Conservation (phyloP, 768 basidiomycete genomes). For the Obba rivulosa region DNA sequence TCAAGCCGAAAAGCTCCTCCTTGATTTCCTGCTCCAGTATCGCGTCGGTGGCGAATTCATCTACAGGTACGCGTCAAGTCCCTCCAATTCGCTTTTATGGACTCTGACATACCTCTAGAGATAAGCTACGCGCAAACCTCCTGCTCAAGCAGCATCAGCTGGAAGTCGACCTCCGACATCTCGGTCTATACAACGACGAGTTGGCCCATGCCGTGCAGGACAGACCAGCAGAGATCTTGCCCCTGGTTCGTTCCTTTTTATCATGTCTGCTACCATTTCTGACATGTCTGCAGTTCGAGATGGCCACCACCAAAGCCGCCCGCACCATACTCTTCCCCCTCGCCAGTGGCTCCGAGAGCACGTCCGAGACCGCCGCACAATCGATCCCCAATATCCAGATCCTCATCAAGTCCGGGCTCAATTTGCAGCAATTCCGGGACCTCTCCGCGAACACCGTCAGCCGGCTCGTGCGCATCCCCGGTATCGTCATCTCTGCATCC, state of each 20-base stretch:
- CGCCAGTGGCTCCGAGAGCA: conserved; percentile 41
- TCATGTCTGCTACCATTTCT: not conserved
- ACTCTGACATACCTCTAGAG: conserved; percentile 34
- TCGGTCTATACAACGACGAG: conserved; percentile 82
- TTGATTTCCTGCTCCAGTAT: conserved; percentile 85
- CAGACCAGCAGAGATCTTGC: conserved; percentile 82
- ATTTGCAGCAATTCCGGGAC: conserved; percentile 90
- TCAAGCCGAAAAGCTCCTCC: conserved; percentile 72
- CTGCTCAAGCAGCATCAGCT: conserved; percentile 76
- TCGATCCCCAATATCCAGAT: conserved; percentile 77
- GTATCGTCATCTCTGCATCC: conserved; percentile 96
- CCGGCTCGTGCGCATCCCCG: conserved; percentile 92
- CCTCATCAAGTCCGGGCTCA: conserved; percentile 83
- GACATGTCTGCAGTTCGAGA: conserved; percentile 67
- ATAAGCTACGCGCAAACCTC: conserved; percentile 85
- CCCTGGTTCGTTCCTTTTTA: conserved; percentile 51
- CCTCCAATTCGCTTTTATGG: not conserved
- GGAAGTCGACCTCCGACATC: conserved; percentile 48
- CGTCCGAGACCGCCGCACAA: conserved; percentile 39
- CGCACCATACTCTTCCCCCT: conserved; percentile 80
- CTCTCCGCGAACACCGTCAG: conserved; percentile 93
- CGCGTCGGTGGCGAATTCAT: conserved; percentile 88
- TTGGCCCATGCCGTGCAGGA: conserved; percentile 89
- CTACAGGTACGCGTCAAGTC: conserved; percentile 58
- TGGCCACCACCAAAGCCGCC: conserved; percentile 81